Percentiles rank a stretch among this genome's conserved stretches.
Conservation (phyloP, 495 filamentous ascomycete genomes). For the Daldinia loculata region DNA sequence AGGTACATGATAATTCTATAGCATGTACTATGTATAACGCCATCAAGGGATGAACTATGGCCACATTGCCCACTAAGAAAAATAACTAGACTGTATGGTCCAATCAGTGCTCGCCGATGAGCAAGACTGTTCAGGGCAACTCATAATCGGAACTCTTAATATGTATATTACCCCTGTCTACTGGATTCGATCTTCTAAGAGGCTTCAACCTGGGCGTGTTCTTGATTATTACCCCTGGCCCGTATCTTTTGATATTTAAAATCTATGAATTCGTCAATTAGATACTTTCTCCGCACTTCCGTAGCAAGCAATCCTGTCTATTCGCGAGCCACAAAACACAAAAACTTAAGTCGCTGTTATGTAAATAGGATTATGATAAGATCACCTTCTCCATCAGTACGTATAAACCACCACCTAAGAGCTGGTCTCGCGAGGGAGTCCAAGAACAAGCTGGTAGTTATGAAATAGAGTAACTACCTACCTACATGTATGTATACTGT, state of each 20-base stretch:
- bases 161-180: not conserved
- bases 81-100: not conserved
- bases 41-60: not conserved
- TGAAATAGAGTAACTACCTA: not conserved
- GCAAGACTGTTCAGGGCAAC: conserved; percentile 17
- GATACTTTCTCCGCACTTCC: not conserved
- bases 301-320: conserved; percentile 31
- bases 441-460: not conserved
- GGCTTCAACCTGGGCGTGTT: not conserved
- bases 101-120: conserved; percentile 36
- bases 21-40: not conserved
- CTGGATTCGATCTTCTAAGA: not conserved
- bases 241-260: not conserved
- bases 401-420: not conserved
- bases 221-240: not conserved
- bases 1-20: not conserved
- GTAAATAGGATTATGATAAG: not conserved
- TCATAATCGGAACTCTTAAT: conserved; percentile 18
- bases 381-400: not conserved
- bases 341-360: not conserved
- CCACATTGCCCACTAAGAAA: not conserved
- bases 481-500: not conserved
- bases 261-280: not conserved
- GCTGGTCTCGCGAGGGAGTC: not conserved
- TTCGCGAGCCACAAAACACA: not conserved